phyloP scores from a whole-genome alignment of 495 filamentous ascomycete genomes.

The Lasiosphaeria miniovina region DNA sequence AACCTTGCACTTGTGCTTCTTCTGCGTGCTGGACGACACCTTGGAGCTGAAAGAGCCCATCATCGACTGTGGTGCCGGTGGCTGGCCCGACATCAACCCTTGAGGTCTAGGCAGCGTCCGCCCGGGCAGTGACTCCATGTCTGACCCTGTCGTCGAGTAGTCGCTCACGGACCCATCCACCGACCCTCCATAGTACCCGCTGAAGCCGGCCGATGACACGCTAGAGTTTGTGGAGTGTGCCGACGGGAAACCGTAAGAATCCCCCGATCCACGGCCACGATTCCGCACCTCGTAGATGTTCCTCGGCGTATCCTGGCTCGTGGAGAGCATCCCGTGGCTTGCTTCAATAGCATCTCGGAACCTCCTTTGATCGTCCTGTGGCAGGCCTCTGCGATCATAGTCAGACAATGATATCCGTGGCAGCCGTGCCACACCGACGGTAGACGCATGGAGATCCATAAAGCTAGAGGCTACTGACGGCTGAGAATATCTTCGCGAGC shows the following conservation, averaged over 20 bases:
- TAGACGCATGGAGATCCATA: slow-evolving; percentile 17
- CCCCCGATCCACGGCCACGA: slow-evolving; percentile 62
- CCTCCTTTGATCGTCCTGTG: slow-evolving; percentile 60
- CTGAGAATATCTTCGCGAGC: slow-evolving; percentile 77
- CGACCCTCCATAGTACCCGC: slow-evolving; percentile 78
- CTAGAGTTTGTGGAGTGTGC: slow-evolving; percentile 92
- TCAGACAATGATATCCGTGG: slow-evolving; percentile 61
- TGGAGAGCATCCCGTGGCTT: slow-evolving; percentile 80
- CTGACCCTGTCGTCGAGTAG: slow-evolving; percentile 87
- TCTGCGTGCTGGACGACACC: slow-evolving; percentile 90
- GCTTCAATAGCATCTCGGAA: slow-evolving; percentile 86
- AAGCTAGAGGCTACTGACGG: slow-evolving; percentile 69
- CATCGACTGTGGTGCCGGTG: slow-evolving; percentile 91
- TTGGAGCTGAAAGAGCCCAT: slow-evolving; percentile 99
- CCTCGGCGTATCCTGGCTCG: slow-evolving; percentile 86
- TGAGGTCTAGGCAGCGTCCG: slow-evolving; percentile 80
- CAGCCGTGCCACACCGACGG: slow-evolving; percentile 36
- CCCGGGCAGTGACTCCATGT: slow-evolving; percentile 73
- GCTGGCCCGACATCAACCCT: slow-evolving; percentile 63
- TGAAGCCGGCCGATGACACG: slow-evolving; percentile 74
- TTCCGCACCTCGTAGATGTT: slow-evolving; percentile 75
- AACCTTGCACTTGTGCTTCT: slow-evolving; percentile 99
- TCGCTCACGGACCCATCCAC: slow-evolving; percentile 91
- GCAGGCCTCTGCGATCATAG: slow-evolving; percentile 54
- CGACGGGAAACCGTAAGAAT: slow-evolving; percentile 91